Evolutionary conservation across 78 protist genomes (phyloP).

Genomic region (Dictyostelium firmibasis): DNA sequence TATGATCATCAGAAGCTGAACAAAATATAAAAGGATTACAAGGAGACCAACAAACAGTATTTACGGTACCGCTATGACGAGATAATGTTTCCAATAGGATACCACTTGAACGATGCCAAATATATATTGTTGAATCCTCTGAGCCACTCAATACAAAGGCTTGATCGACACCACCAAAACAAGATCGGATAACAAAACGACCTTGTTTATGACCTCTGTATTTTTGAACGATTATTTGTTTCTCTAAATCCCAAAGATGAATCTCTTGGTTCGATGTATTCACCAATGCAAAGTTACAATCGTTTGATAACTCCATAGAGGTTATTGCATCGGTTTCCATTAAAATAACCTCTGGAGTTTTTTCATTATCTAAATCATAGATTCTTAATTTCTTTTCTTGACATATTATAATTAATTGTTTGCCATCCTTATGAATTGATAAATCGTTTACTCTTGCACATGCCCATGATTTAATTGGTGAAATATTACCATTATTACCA

Average conservation of each 20-base stretch:
- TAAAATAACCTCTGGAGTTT: background rate
- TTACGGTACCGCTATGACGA: slow-evolving; percentile 88
- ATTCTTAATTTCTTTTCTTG: slow-evolving; percentile 79
- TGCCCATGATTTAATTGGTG: slow-evolving; percentile 42
- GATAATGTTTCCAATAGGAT: slow-evolving; percentile 68
- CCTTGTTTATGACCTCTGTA: slow-evolving; percentile 83
- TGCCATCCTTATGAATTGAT: slow-evolving; percentile 62
- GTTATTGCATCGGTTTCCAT: slow-evolving; percentile 78
- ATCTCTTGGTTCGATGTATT: slow-evolving; percentile 67
- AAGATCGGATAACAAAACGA: slow-evolving; percentile 81
- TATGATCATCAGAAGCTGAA: slow-evolving; percentile 76
- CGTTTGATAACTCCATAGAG: slow-evolving; percentile 66
- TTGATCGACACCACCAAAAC: slow-evolving; percentile 88
- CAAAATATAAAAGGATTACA: slow-evolving; percentile 51
- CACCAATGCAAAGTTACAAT: slow-evolving; percentile 27
- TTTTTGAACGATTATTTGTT: slow-evolving; percentile 27
- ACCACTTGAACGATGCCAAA: slow-evolving; percentile 83
- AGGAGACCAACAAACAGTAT: slow-evolving; percentile 79
- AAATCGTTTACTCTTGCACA: slow-evolving; percentile 82
- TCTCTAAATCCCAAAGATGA: slow-evolving; percentile 85
- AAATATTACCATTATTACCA: background rate
- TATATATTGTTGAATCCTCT: slow-evolving; percentile 84
- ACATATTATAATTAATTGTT: slow-evolving; percentile 66
- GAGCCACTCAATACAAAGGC: slow-evolving; percentile 80
- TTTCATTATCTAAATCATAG: slow-evolving; percentile 64